Percentiles rank a stretch among this genome's conserved stretches.
Conservation (phyloP, 768 basidiomycete species). For the Serendipita sp. region DNA sequence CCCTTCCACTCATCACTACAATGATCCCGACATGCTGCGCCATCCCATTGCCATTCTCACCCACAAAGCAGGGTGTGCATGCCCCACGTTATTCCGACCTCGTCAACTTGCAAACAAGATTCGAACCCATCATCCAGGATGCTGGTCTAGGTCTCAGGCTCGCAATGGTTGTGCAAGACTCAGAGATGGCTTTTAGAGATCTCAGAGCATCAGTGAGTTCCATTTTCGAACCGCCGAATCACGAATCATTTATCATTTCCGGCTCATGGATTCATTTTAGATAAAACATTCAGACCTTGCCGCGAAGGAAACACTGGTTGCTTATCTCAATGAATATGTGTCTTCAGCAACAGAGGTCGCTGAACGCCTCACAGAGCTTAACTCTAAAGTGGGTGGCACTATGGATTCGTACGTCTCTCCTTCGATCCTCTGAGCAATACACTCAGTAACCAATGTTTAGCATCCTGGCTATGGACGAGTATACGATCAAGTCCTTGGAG, state of each 20-base stretch:
- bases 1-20: background rate
- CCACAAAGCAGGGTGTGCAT: background rate
- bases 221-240: background rate
- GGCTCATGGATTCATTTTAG: background rate
- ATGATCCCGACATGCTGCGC: background rate
- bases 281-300: constrained; percentile 19
- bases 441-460: background rate
- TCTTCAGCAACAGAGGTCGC: background rate
- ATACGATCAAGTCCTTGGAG: background rate
- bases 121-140: background rate
- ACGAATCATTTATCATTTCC: constrained; percentile 49
- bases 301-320: background rate
- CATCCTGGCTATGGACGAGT: constrained; percentile 1
- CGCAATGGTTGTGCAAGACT: background rate
- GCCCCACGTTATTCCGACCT: background rate
- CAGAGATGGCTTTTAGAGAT: background rate
- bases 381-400: background rate
- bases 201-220: background rate
- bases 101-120: background rate
- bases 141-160: background rate
- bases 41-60: background rate
- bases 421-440: background rate
- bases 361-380: background rate
- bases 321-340: background rate
- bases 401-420: background rate